phyloP scores from a whole-genome alignment of 192 early-diverging fungal genomes.

The Piromyces sp. region DNA sequence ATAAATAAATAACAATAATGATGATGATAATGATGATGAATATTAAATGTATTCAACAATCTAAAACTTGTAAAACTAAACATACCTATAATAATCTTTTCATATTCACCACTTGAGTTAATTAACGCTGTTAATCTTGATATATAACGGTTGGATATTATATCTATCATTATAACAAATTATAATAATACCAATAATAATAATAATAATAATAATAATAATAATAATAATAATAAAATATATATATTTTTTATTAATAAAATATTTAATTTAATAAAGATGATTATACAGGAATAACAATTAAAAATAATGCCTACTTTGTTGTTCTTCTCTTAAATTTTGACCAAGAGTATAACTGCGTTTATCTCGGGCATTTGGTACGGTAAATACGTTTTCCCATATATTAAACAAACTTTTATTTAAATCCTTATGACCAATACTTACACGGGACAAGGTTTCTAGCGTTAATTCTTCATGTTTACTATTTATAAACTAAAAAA shows the following conservation, averaged over 20 bases:
- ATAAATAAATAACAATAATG: too few relatives aligned
- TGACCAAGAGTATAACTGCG: neutral
- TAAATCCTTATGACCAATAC: constrained; percentile 65
- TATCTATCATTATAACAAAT: constrained; percentile 6
- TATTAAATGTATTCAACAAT: neutral
- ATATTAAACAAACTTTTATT: constrained; percentile 56
- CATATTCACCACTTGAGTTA: constrained; percentile 58
- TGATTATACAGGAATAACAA: too few relatives aligned
- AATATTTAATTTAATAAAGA: too few relatives aligned
- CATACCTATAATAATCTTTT: constrained; percentile 69
- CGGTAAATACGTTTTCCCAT: constrained; percentile 65
- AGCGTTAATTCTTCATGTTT: constrained; percentile 1
- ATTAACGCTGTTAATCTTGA: constrained; percentile 25
- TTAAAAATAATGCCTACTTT: constrained; percentile 6
- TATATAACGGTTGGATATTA: constrained; percentile 25
- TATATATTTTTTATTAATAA: too few relatives aligned
- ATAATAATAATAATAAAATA: too few relatives aligned
- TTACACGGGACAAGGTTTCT: constrained; percentile 22
- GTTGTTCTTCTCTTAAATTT: neutral
- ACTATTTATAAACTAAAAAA: neutral
- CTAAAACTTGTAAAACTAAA: too few relatives aligned
- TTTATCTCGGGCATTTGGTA: constrained; percentile 7
- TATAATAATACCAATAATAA: too few relatives aligned
- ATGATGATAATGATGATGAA: neutral
- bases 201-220: too few relatives aligned